Evolutionary conservation across 139 green algal species (phyloP).

Genomic region (Coelastrella sp.): DNA sequence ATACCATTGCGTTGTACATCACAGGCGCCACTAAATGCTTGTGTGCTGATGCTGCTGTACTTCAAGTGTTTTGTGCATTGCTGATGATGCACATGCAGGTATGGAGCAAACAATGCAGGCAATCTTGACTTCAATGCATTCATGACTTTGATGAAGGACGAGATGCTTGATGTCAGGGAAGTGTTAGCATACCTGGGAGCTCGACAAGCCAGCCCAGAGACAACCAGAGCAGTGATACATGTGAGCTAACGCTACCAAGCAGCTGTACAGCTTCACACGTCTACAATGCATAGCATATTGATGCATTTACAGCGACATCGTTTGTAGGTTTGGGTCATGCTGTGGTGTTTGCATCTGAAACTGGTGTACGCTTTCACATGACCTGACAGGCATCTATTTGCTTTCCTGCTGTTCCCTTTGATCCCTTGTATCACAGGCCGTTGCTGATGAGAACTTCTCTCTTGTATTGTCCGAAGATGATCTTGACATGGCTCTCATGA

Average conservation of each 20-base stretch:
- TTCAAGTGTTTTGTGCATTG: constrained; percentile 28
- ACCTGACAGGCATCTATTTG: background rate
- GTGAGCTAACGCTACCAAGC: background rate
- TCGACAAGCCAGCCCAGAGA: constrained; percentile 4
- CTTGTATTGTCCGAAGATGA: constrained; percentile 13
- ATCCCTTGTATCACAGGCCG: no score
- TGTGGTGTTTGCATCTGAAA: no score
- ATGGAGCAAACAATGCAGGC: constrained; percentile 63
- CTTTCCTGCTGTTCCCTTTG: background rate
- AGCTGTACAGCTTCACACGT: background rate
- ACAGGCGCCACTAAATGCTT: background rate
- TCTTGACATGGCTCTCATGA: background rate
- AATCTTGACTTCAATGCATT: constrained; percentile 76
- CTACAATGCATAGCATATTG: no score
- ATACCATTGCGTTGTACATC: no score
- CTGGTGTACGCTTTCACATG: no score
- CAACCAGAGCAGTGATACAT: constrained; percentile 9
- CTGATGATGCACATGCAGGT: constrained; percentile 56
- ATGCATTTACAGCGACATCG: no score
- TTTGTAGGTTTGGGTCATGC: no score
- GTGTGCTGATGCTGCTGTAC: background rate
- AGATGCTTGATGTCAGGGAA: constrained; percentile 37
- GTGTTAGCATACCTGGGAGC: constrained; percentile 41
- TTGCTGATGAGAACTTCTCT: constrained; percentile 19
- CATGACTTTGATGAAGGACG: constrained; percentile 50